These are phyloP conservation scores for Mycogone perniciosa DNA, from an alignment of 2,329 filamentous ascomycete genomes.

Conservation along the genomic window DNA sequence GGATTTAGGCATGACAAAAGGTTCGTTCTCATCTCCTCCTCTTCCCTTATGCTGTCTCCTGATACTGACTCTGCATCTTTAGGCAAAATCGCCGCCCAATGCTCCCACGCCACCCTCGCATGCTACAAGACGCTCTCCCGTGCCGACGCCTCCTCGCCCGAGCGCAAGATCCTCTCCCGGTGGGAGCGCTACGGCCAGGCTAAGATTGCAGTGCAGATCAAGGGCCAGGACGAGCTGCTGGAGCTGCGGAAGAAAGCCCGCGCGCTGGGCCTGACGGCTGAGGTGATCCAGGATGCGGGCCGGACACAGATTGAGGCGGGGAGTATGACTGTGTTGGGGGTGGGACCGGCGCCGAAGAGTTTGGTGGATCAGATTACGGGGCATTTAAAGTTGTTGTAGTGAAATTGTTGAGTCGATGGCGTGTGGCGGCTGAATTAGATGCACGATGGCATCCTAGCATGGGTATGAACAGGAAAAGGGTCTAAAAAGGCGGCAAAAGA, in stretches of 20 bases:
- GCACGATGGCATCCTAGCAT: background rate
- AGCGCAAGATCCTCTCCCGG: constrained; percentile 61
- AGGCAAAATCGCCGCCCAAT: constrained; percentile 95
- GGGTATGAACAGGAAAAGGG: background rate
- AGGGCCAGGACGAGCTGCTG: constrained; percentile 77
- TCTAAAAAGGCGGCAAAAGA: background rate
- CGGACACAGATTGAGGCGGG: constrained; percentile 93
- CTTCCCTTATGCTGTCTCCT: no score
- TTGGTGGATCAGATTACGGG: constrained; percentile 83
- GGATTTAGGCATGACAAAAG: constrained; percentile 96
- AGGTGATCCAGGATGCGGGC: constrained; percentile 91
- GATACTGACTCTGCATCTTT: background rate
- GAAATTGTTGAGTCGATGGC: background rate
- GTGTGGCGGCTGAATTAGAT: background rate
- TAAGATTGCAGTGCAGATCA: constrained; percentile 88
- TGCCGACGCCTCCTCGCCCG: constrained; percentile 46
- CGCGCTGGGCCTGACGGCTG: constrained; percentile 77
- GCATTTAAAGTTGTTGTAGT: constrained; percentile 70
- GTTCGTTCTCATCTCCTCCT: constrained; percentile 40
- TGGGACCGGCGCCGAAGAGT: constrained; percentile 76
- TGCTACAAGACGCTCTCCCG: constrained; percentile 82
- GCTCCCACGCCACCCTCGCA: constrained; percentile 89
- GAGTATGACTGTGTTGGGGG: constrained; percentile 84
- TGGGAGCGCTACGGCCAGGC: constrained; percentile 87
- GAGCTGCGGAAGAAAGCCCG: constrained; percentile 69